Evolutionary conservation across 2,329 filamentous ascomycete species (phyloP).

Genomic region (Aphanoascus verrucosus): DNA sequence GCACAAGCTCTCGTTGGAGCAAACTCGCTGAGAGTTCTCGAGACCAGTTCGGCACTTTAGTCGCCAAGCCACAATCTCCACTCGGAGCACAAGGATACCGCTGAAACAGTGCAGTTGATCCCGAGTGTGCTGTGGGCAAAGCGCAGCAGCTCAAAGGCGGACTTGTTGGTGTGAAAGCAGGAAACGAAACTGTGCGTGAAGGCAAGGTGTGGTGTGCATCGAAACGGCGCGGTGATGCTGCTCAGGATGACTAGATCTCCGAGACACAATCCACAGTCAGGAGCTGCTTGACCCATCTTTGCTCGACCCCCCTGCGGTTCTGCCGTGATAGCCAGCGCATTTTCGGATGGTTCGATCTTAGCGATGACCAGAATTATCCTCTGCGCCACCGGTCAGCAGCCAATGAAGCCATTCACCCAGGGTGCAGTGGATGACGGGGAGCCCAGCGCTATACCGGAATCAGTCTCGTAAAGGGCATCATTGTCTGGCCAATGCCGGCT

Average conservation of each 20-base stretch:
- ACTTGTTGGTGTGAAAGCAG: background rate
- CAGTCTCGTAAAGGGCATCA: slow-evolving; percentile 3
- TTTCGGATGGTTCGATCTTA: background rate
- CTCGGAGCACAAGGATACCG: background rate
- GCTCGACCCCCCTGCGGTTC: background rate
- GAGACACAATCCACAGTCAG: slow-evolving; percentile 2
- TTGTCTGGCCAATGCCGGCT: slow-evolving; percentile 2
- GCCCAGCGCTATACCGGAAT: slow-evolving; percentile 4
- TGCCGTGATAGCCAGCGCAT: background rate
- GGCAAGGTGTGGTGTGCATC: background rate
- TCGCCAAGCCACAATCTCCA: slow-evolving; percentile 7
- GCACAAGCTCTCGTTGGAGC: background rate
- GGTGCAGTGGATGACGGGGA: background rate
- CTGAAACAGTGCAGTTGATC: slow-evolving; percentile 11
- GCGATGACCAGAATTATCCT: background rate
- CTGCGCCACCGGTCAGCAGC: slow-evolving; percentile 2
- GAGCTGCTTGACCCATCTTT: background rate
- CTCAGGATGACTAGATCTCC: background rate
- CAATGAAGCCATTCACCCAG: background rate
- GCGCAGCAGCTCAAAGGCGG: background rate
- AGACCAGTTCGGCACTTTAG: background rate
- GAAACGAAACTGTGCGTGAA: slow-evolving; percentile 4
- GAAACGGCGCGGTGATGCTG: background rate
- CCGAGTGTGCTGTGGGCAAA: background rate
- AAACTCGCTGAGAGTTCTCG: background rate